Evolutionary conservation across 23 red algal species (phyloP), one percentile per base, ranked within the genome.

Genomic region (Agarophyton chilense): DNA sequence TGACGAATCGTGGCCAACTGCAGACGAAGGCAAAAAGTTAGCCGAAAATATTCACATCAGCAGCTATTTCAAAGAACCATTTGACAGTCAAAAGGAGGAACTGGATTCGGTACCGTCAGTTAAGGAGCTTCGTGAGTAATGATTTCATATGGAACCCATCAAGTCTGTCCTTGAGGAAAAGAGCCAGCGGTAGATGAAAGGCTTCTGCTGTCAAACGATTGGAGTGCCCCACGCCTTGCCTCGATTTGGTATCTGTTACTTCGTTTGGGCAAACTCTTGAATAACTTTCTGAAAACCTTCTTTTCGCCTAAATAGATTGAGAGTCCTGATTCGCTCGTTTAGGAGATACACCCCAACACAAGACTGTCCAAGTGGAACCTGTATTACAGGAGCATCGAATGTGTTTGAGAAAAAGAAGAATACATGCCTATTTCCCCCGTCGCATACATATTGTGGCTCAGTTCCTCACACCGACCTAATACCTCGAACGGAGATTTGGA

Each of bases 381-480:
- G 94, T 34, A 96, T 41, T 28, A 91, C 55, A n/a, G 87, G 87
- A 12, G 88, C 88, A 4, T 52, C 38, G 17, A 96, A 70, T 17
- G 82, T 66, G 26, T 85, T 71, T 1, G 64, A 50, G 17, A 96
- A 65, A 67, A 82, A 96, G 11, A 88, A 91, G 32, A 89, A 87
- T 1, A 96, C 39, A 21, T 82, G 83, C 94, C 92, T 92, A 68
- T 68, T 96, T 43, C 94, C 94, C 41, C 94, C 94, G 36, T 96
- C 94, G 72, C 94, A 86, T 44, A 96, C 94, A 51, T 92, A 96
- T 57, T 88, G 77, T 11, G 94, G 88, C 18, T 63, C 52, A 39
- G 61, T 36, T 11, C 81, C 79, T 88, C 94, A 96, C 0, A 96
- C 94, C 43, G 75, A 51, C 39, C 56, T 29, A 65, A 96, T 83